Percentiles rank a stretch among this genome's conserved stretches.
phyloP scores from a whole-genome alignment of 495 filamentous ascomycete genomes.

The Hyphodiscus hymeniophilus region DNA sequence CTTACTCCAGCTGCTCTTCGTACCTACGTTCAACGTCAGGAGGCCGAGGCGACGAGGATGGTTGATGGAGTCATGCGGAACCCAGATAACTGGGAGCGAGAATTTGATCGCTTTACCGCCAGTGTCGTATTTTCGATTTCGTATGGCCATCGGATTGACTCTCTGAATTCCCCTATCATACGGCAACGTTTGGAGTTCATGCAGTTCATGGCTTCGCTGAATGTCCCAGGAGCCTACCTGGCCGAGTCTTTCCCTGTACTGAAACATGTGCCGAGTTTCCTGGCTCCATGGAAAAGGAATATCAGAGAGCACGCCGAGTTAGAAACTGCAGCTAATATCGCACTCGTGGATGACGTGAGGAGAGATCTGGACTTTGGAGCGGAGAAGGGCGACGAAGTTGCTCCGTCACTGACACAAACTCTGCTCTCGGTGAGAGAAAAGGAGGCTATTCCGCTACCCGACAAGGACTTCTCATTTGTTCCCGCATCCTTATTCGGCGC shows the following conservation, averaged over 20 bases:
- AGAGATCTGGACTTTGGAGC: slow-evolving; percentile 34
- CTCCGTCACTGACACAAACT: slow-evolving; percentile 41
- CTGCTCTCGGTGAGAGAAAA: slow-evolving; percentile 37
- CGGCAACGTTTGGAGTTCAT: slow-evolving; percentile 46
- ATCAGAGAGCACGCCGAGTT: slow-evolving; percentile 41
- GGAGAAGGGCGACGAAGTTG: slow-evolving; percentile 29
- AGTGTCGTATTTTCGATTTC: slow-evolving; percentile 44
- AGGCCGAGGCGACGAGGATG: slow-evolving; percentile 35
- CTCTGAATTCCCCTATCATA: slow-evolving; percentile 42
- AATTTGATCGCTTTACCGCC: slow-evolving; percentile 39
- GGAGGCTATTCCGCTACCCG: slow-evolving; percentile 37
- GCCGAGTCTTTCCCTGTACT: slow-evolving; percentile 50
- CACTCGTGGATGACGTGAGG: slow-evolving; percentile 40
- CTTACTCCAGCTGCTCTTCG: slow-evolving; percentile 36
- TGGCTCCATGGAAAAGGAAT: slow-evolving; percentile 50
- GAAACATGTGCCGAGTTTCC: slow-evolving; percentile 40
- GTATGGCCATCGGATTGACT: slow-evolving; percentile 45
- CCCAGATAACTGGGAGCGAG: slow-evolving; percentile 32
- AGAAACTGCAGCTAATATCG: slow-evolving; percentile 43
- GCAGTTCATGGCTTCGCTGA: slow-evolving; percentile 49
- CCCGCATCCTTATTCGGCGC: slow-evolving; percentile 54
- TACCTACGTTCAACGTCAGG: slow-evolving; percentile 37
- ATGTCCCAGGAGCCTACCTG: slow-evolving; percentile 51
- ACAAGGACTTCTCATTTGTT: slow-evolving; percentile 48
- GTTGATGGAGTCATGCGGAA: slow-evolving; percentile 27